phyloP scores from a whole-genome alignment of 495 filamentous ascomycete genomes.

The Zalerion maritima region DNA sequence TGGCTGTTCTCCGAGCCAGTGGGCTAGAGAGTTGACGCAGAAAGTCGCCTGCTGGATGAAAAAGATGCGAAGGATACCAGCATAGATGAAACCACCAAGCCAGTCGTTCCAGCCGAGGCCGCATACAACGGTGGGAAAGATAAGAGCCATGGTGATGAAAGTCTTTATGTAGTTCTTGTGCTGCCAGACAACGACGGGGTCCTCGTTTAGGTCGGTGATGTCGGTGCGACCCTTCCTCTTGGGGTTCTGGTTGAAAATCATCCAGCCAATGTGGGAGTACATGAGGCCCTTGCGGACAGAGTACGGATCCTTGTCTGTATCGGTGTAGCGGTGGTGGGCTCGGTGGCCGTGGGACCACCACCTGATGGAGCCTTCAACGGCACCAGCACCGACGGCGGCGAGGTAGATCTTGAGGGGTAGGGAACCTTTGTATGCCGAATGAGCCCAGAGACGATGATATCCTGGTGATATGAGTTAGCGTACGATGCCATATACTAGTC shows the following conservation, averaged over 20 bases:
- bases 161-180: conserved; percentile 87
- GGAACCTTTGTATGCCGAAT: conserved; percentile 85
- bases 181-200: conserved; percentile 86
- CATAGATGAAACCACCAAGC: conserved; percentile 85
- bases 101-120: conserved; percentile 86
- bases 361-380: conserved; percentile 87
- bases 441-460: conserved; percentile 89
- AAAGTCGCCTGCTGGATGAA: conserved; percentile 99
- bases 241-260: conserved; percentile 91
- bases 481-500: conserved; percentile 13
- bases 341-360: conserved; percentile 98
- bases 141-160: conserved; percentile 73
- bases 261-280: conserved; percentile 92
- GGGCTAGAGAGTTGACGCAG: conserved; percentile 96
- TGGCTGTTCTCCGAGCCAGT: conserved; percentile 98
- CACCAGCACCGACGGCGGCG: conserved; percentile 81
- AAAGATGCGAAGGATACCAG: conserved; percentile 89
- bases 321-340: conserved; percentile 97
- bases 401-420: conserved; percentile 84
- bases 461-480: conserved; percentile 27
- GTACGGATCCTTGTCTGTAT: conserved; percentile 98
- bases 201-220: conserved; percentile 92
- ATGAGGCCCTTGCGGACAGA: conserved; percentile 94
- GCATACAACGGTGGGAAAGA: conserved; percentile 69
- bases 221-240: conserved; percentile 90